Evolutionary conservation across 192 early-diverging fungal genomes (phyloP).

Genomic region (Backusella westeae): DNA sequence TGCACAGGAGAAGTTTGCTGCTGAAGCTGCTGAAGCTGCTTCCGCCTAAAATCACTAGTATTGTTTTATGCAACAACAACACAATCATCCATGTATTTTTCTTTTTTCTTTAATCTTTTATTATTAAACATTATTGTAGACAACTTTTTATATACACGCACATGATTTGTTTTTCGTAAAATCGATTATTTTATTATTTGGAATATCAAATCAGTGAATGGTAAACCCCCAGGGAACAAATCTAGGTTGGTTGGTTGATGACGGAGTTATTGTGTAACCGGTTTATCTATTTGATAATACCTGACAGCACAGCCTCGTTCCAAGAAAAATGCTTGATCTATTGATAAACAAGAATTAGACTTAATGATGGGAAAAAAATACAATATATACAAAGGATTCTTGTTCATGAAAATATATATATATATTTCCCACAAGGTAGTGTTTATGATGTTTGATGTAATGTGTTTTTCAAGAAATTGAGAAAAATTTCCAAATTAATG

Average conservation of each 20-base stretch:
- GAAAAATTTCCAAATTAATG: too few species aligned
- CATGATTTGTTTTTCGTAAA: neutral
- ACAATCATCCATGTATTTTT: neutral
- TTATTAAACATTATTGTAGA: neutral
- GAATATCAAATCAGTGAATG: neutral
- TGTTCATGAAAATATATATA: too few species aligned
- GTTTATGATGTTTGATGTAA: too few species aligned
- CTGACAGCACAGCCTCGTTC: neutral
- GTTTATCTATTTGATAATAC: neutral
- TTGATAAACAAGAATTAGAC: neutral
- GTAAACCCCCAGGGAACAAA: neutral
- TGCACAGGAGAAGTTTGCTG: conserved; percentile 33
- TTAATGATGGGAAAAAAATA: too few species aligned
- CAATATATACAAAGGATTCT: too few species aligned
- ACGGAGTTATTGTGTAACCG: neutral
- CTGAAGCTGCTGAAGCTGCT: conserved; percentile 8
- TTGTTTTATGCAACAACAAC: neutral
- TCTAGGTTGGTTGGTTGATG: neutral
- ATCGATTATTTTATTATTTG: neutral
- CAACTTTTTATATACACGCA: neutral
- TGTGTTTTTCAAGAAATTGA: too few species aligned
- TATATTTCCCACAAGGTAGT: too few species aligned
- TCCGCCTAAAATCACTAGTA: neutral
- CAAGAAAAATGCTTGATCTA: neutral
- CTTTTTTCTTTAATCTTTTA: neutral